phyloP scores from a whole-genome alignment of 1,139 yeast genomes.

The Kurtzmaniella quercitrusa region DNA sequence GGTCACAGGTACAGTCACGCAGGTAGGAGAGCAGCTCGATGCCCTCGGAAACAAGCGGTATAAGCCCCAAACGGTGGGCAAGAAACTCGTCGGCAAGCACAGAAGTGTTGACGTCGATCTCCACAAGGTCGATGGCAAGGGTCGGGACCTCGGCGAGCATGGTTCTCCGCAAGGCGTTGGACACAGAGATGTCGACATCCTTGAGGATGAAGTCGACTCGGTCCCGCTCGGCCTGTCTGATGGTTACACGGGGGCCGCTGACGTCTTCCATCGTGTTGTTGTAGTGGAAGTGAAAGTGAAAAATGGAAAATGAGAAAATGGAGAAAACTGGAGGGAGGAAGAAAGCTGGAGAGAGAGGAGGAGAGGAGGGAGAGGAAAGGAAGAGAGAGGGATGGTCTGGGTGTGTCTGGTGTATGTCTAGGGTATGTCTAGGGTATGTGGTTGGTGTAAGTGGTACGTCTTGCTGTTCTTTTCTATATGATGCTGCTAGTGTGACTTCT shows the following conservation, averaged over 20 bases:
- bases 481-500: too few relatives aligned
- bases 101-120: slow-evolving; percentile 86
- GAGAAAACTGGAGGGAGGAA: too few relatives aligned
- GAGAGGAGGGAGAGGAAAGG: too few relatives aligned
- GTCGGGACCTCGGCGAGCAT: slow-evolving; percentile 98
- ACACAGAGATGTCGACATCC: slow-evolving; percentile 85
- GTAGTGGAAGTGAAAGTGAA: slow-evolving; percentile 6
- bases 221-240: slow-evolving; percentile 79
- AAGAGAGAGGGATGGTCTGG: too few relatives aligned
- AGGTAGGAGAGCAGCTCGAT: slow-evolving; percentile 78
- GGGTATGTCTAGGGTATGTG: too few relatives aligned
- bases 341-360: too few relatives aligned
- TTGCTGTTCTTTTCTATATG: too few relatives aligned
- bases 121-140: slow-evolving; percentile 91
- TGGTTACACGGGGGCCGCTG: slow-evolving; percentile 72
- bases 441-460: too few relatives aligned
- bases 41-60: slow-evolving; percentile 82
- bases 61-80: slow-evolving; percentile 86
- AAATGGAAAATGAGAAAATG: not conserved
- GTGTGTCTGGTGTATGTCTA: too few relatives aligned
- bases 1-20: slow-evolving; percentile 96
- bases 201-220: slow-evolving; percentile 86
- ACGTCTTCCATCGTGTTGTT: slow-evolving; percentile 38
- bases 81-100: slow-evolving; percentile 96
- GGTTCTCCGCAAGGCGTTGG: slow-evolving; percentile 86